These are phyloP conservation scores for Stereum hirsutum DNA, from an alignment of 1,284 basidiomycete species.

Conservation along the genomic window DNA sequence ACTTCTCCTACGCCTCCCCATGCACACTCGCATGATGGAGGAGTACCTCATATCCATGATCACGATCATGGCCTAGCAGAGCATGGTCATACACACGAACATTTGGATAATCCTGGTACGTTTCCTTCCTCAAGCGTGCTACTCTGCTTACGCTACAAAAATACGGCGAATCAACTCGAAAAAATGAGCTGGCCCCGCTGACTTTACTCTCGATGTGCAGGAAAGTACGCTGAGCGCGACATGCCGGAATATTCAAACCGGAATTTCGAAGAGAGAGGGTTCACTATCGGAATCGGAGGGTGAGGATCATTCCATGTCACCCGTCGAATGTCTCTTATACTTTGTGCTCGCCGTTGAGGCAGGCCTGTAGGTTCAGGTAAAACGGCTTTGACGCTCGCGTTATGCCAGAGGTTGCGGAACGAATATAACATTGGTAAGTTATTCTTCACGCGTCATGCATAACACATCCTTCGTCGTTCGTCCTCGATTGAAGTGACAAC, in stretches of 20 bases:
- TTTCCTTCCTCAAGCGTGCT: not conserved
- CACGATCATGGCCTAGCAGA: constrained; percentile 48
- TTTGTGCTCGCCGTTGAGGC: constrained; percentile 1
- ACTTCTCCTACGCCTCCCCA: constrained; percentile 26
- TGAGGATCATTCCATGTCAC: constrained; percentile 25
- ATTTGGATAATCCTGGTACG: constrained; percentile 79
- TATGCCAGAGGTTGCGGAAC: constrained; percentile 81
- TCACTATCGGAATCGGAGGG: constrained; percentile 97
- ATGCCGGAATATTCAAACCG: constrained; percentile 80
- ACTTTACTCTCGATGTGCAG: too few species aligned
- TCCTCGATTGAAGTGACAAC: not conserved
- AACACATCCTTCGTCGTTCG: not conserved
- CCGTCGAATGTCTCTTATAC: not conserved
- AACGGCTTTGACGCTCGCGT: constrained; percentile 87
- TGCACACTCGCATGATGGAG: constrained; percentile 32
- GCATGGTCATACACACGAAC: constrained; percentile 89
- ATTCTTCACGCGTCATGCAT: constrained; percentile 4
- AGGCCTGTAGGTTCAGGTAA: constrained; percentile 97
- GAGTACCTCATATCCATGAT: constrained; percentile 34
- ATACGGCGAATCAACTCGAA: too few species aligned
- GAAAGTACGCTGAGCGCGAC: constrained; percentile 90
- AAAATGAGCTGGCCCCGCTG: too few species aligned
- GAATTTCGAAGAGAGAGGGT: constrained; percentile 90
- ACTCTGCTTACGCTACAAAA: too few species aligned
- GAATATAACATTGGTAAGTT: constrained; percentile 82